Percentiles rank a stretch among this genome's conserved stretches.
These are phyloP conservation scores for Asterochloris sp. DNA, from an alignment of 139 green algal species.

Conservation along the genomic window DNA sequence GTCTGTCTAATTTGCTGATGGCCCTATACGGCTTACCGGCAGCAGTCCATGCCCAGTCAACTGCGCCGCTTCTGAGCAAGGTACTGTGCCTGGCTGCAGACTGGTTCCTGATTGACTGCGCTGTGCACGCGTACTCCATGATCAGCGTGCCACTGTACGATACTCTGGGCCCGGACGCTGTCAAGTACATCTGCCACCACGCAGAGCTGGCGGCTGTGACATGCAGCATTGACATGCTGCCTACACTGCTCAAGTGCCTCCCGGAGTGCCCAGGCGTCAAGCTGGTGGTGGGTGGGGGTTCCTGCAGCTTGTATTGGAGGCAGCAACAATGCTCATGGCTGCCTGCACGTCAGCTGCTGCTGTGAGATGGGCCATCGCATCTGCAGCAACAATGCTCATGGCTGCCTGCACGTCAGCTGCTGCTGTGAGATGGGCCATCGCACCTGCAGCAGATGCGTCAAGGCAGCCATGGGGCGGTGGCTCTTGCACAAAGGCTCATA, in stretches of 20 bases:
- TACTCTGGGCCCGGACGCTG: conserved; percentile 86
- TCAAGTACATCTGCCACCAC: conserved; percentile 94
- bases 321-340: background rate
- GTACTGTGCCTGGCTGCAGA: conserved; percentile 42
- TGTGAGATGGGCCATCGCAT: background rate
- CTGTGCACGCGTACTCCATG: conserved; percentile 83
- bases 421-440: background rate
- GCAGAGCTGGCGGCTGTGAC: conserved; percentile 83
- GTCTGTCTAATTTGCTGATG: no score
- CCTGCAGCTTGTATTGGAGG: background rate
- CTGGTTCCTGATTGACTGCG: conserved; percentile 88
- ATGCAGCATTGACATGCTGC: conserved; percentile 63
- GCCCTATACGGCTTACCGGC: no score
- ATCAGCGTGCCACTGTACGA: conserved; percentile 95
- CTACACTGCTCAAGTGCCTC: conserved; percentile 70
- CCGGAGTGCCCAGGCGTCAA: conserved; percentile 67
- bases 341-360: background rate
- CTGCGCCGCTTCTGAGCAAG: no score
- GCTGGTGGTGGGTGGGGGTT: conserved; percentile 60
- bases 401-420: background rate
- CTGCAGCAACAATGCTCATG: background rate
- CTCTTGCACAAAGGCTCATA: background rate
- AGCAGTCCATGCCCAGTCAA: no score
- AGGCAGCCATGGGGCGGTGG: background rate
- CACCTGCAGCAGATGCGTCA: background rate